Base-by-base conservation (phyloP, 257 asterid genomes). In the Fraxinus americana region DNA sequence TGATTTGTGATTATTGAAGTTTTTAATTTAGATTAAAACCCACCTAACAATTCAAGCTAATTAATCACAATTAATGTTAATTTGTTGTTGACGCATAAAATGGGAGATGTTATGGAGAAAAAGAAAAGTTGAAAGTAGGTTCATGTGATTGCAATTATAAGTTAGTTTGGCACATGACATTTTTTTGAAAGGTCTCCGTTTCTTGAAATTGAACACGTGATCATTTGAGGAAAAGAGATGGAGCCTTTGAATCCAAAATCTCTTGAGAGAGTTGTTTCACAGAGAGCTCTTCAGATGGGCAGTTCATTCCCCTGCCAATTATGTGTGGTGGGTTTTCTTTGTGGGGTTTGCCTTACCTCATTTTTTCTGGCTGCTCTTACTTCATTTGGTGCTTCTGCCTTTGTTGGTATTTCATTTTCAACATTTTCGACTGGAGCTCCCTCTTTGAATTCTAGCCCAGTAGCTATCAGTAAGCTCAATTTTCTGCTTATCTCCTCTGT, bases 281-380 rank as follows among this genome's bases (percentile, higher is more conserved):
- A 90, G 83, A 90, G 76, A 67, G 98, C 96, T 29, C 45, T 91
- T 54, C 92, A 86, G 70, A 85, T 96, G 90, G 86, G 98, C 57
- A 90, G 74, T 61, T 93, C 98, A 67, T 92, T 86, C 82, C 91
- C 97, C 39, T 96, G 97, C 72, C 94, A 88, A 79, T 82, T 91
- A 39, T 93, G 98, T 86, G 97, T 79, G 54, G 80, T 96, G 79
- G 98, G 97, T 3, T 93, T 96, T 61, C 91, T 96, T 0, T 86
- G 87, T 85, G 98, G 97, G 82, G 83, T 96, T 88, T 93, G 99
- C 79, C 73, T 96, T 16, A 80, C 98, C 79, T 88, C 99, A 36
- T 83, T 96, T 83, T 87, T 91, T 84, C 84, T 93, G 59, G 91
- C 97, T 85, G 85, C 88, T 67, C 85, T 92, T 39, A 89, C 96